Evolutionary conservation across 108 stramenopile species (phyloP), one percentile per base, ranked within the genome.

Genomic region (Cyclotella distinguenda): DNA sequence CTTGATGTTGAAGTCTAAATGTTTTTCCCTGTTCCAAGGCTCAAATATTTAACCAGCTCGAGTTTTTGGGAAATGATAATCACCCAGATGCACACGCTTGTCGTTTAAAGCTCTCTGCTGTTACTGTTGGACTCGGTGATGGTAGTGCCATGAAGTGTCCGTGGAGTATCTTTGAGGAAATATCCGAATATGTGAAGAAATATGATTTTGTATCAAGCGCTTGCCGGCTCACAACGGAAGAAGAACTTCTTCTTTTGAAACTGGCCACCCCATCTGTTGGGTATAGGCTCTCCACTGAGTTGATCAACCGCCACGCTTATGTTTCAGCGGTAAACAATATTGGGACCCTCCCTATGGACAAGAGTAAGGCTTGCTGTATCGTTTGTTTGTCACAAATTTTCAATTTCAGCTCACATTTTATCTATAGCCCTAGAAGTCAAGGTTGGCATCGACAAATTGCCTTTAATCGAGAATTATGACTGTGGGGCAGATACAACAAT

Each of bases 21-120:
- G n/a, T n/a, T n/a, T n/a, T n/a, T n/a, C n/a, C n/a, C n/a, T n/a
- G n/a, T n/a, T n/a, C n/a, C n/a, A n/a, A 86, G 82, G 82, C 84
- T 69, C 94, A 95, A 77, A 95, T 95, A 27, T 95, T 92, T 75
- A 88, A 91, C 61, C 94, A 95, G 76, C 74, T 95, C 11, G 94
- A 92, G 56, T 95, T 92, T 64, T 68, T 95, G 8, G 94, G 92
- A 15, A 96, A 96, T 64, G 97, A 97, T 53, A 87, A 78, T 56
- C 96, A 96, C 55, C 97, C 97, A 8, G 98, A 99, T 74, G 97
- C 98, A 21, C 92, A 89, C 71, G 94, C 95, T 11, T 96, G 94
- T 73, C 83, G 96, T 23, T 66, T 99, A 58, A 97, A 95, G 61
- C 82, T 97, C 31, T 94, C 90, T 23, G 88, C 90, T 2, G 90